Conservation (phyloP, 1,284 basidiomycete genomes). For the Ceratobasidium theobromae region DNA sequence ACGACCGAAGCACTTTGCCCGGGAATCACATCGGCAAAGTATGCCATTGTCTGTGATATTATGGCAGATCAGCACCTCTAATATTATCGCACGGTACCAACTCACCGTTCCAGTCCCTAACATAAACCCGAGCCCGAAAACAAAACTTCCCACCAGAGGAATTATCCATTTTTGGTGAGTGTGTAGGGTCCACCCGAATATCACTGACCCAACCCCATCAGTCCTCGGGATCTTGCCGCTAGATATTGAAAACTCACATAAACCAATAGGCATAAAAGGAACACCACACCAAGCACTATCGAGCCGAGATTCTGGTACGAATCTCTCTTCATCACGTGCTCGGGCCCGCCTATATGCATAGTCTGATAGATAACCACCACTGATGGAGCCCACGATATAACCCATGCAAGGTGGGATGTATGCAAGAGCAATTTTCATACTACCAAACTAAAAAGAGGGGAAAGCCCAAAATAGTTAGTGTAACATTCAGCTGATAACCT, state of each 20-base stretch:
- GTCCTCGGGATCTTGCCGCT: too few relatives aligned
- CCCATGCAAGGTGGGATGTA: constrained; percentile 32
- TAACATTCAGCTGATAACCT: neutral
- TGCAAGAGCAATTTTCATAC: constrained; percentile 32
- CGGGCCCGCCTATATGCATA: constrained; percentile 29
- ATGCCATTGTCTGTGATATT: constrained; percentile 33
- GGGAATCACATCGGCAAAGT: constrained; percentile 36
- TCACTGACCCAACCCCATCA: constrained; percentile 36
- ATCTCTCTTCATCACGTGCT: constrained; percentile 32
- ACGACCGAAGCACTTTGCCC: constrained; percentile 36
- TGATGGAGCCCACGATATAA: constrained; percentile 33
- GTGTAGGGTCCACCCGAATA: constrained; percentile 44
- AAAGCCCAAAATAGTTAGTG: neutral
- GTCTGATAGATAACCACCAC: constrained; percentile 35
- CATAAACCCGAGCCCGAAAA: constrained; percentile 36
- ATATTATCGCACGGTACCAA: neutral
- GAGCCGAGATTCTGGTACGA: constrained; percentile 42
- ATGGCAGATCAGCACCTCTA: neutral
- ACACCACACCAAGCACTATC: constrained; percentile 41
- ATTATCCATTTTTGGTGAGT: constrained; percentile 41
- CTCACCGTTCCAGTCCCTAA: constrained; percentile 35
- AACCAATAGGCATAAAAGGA: constrained; percentile 41
- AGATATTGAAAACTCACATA: constrained; percentile 37
- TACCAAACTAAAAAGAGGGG: constrained; percentile 8
- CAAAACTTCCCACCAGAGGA: constrained; percentile 40